Base-by-base conservation (phyloP, 2,329 filamentous ascomycete genomes). In the Neofusicoccum umdonicola region DNA sequence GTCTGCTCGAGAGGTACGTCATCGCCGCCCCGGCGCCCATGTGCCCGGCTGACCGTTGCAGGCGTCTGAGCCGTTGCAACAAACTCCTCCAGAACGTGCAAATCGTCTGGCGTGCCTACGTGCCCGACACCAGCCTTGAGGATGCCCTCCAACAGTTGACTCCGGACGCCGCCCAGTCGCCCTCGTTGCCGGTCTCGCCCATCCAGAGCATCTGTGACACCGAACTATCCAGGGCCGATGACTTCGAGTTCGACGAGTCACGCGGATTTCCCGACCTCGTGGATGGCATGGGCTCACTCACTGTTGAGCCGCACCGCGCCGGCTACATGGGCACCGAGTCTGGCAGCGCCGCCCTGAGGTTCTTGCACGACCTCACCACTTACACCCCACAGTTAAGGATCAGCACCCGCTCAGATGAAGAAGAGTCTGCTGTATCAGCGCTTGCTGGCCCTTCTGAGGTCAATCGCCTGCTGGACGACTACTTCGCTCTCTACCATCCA, bases 281-380 rank as follows among this genome's bases (percentile, higher is more conserved):
- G 11, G 64, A 66, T 12, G 52, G 58, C 42, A 64, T 60, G 19
- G 67, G 65, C 15, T 64, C 67, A 44, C 68, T 54, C 27, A 61
- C 66, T 15, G 51, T 67, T 45, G 65, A 65, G 31, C 65, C 69
- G 11, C 60, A 61, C 8, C 76, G 80, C 35, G 74, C 75, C 1
- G 81, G 81, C 6, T 83, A 83, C 68, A 74, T 82, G 12, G 81
- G 81, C 1, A 74, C 80, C 1, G 79, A 78, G 2, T 82, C 79
- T 6, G 80, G 80, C 1, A 80, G 79, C 12, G 80, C 80, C 1
- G 75, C 82, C 62, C 68, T 82, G 9, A 75, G 79, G 35, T 68
- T 60, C 4, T 15, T 60, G 22, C n/a, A 60, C 31, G 56, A 60
- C 9, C 27, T 60, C 4, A 60, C 39, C 19, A 41, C 56, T 6